phyloP scores from a whole-genome alignment of 768 basidiomycete species.

The Calocybe cyanea region DNA sequence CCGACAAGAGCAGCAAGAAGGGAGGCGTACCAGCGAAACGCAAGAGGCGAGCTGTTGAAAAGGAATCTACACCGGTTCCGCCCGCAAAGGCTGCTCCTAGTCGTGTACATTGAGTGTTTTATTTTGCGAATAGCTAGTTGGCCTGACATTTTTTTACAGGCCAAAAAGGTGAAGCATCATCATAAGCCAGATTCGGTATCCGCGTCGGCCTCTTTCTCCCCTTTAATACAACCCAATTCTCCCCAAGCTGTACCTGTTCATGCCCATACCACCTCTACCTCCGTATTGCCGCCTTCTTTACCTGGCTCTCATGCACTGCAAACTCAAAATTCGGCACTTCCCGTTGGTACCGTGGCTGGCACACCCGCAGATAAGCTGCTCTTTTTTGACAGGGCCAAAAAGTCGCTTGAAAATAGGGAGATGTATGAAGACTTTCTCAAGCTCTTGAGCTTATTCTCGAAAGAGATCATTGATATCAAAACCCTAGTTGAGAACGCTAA shows the following conservation, averaged over 20 bases:
- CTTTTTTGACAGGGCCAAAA: slow-evolving; percentile 94
- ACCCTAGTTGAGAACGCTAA: slow-evolving; percentile 79
- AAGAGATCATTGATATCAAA: slow-evolving; percentile 85
- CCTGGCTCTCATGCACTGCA: slow-evolving; percentile 19
- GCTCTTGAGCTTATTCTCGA: slow-evolving; percentile 84
- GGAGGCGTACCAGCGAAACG: slow-evolving; percentile 43
- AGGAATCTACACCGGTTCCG: slow-evolving; percentile 62
- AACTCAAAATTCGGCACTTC: slow-evolving; percentile 22
- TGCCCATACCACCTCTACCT: slow-evolving; percentile 15
- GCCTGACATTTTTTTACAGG: slow-evolving; percentile 25
- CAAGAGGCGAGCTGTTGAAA: slow-evolving; percentile 61
- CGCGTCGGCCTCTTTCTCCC: slow-evolving; percentile 52
- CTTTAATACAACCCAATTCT: slow-evolving; percentile 40
- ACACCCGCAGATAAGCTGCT: slow-evolving; percentile 70
- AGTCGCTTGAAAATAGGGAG: slow-evolving; percentile 67
- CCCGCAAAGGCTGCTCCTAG: slow-evolving; percentile 44
- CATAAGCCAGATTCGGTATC: slow-evolving; percentile 57
- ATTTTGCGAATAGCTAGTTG: background rate
- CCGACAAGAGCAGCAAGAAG: slow-evolving; percentile 42
- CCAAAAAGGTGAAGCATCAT: slow-evolving; percentile 61
- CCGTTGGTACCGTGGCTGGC: slow-evolving; percentile 28
- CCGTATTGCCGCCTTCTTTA: slow-evolving; percentile 15
- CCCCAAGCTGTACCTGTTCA: slow-evolving; percentile 34
- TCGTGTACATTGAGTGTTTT: slow-evolving; percentile 35
- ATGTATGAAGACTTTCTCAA: slow-evolving; percentile 94